Base-by-base conservation (phyloP, 2,329 filamentous ascomycete genomes). In the Fusarium transvaalense region DNA sequence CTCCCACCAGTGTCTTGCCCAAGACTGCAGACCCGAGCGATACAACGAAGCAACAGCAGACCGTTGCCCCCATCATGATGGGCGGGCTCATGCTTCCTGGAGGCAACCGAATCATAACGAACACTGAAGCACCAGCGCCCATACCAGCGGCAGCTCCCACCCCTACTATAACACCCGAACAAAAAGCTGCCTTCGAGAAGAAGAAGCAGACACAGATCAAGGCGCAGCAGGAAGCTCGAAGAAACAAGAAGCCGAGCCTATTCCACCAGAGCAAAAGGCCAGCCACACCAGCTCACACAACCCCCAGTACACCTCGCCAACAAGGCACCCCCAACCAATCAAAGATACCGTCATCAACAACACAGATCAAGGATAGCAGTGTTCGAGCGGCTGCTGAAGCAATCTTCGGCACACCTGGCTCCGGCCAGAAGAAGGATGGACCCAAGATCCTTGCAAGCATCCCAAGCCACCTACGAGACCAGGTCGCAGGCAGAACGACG, bases 21-120 rank as follows among this genome's bases (percentile, higher is more conserved):
- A 4, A 10, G 23, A 32, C 15, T 25, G 9, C 38, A 10, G 39
- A 29, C 4, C 25, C 43, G 27, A 64, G 21, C 27, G 23, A 34
- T 6, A 32, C n/a, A 32, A 14, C 37, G 13, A 35, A 45, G n/a
- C 34, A 41, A 31, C 53, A 31, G 12, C 32, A 46, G 13, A 9
- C 17, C 32, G 41, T 46, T 19, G 6, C 37, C 34, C 29, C 37
- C 7, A 31, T 54, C 0, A 21, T 50, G 21, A 21, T 58, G 34
- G 67, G 54, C 5, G 57, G 53, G 13, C 19, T 64, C n/a, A 45
- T 64, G 14, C n/a, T 68, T 15, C 57, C 70, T 38, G 61, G 63
- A 25, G 62, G 65, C 23, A 71, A 66, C 46, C 43, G 31, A 10
- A 23, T 35, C 12, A 47, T 31, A 9, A 35, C 17, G 6, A 35